These are phyloP conservation scores for Acanthamoeba castellanii DNA, from an alignment of 208 protist genomes.

Conservation along the genomic window DNA sequence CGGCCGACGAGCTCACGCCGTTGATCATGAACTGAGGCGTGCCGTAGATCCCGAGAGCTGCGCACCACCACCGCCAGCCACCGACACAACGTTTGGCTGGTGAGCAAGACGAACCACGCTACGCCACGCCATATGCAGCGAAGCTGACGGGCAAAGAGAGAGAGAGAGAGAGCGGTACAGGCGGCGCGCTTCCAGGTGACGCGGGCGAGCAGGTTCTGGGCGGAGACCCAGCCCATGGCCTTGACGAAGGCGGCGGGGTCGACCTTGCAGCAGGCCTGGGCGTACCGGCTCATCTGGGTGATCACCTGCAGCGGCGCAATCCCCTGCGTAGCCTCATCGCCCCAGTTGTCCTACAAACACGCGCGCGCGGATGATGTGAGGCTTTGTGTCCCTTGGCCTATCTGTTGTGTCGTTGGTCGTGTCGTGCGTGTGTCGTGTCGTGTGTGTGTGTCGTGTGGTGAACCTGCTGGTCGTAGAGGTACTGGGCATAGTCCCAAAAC, in stretches of 20 bases:
- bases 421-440: not conserved
- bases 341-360: not conserved
- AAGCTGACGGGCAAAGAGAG: too few species aligned
- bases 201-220: constrained; percentile 11
- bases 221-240: constrained; percentile 4
- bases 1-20: constrained; percentile 37
- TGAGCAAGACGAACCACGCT: not conserved
- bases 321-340: not conserved
- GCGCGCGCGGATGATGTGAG: not conserved
- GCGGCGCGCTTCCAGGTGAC: constrained; percentile 26
- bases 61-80: not conserved
- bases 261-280: constrained; percentile 4
- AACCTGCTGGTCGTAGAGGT: constrained; percentile 42
- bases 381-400: not conserved
- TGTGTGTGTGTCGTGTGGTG: not conserved
- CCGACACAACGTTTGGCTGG: too few species aligned
- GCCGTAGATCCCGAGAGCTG: constrained; percentile 63
- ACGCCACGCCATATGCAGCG: not conserved
- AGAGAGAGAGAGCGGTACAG: not conserved
- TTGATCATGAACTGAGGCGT: constrained; percentile 75
- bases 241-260: not conserved
- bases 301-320: constrained; percentile 35
- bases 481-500: constrained; percentile 53
- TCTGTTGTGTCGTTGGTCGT: not conserved
- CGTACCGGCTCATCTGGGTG: constrained; percentile 8